These are phyloP conservation scores for Tubosaeta sp. DNA, from an alignment of 768 basidiomycete species.

Conservation along the genomic window DNA sequence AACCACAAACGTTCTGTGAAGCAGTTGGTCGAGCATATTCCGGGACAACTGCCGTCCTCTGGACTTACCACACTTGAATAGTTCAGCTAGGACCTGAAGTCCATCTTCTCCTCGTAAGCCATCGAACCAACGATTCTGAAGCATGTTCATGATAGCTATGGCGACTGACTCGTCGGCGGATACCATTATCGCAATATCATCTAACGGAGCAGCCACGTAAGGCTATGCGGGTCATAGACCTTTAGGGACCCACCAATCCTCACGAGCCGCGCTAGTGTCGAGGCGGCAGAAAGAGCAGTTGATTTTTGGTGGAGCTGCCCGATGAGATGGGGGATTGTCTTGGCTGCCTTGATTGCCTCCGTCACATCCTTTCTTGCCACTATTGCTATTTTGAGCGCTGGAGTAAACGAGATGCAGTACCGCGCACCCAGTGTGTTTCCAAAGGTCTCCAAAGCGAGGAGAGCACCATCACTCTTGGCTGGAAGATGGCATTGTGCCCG, in stretches of 20 bases:
- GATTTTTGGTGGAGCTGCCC: slow-evolving; percentile 12
- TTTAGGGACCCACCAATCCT: slow-evolving; percentile 16
- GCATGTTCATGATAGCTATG: slow-evolving; percentile 17
- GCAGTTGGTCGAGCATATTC: neutral
- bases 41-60: too few species aligned
- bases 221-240: neutral
- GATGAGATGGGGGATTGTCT: slow-evolving; percentile 16
- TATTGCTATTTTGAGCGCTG: neutral
- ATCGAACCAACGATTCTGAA: slow-evolving; percentile 27
- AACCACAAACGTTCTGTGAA: slow-evolving; percentile 13
- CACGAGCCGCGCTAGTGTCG: slow-evolving; percentile 12
- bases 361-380: slow-evolving; percentile 7
- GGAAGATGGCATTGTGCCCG: slow-evolving; percentile 5
- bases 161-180: slow-evolving; percentile 3
- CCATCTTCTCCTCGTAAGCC: slow-evolving; percentile 25
- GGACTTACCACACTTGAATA: slow-evolving; percentile 15
- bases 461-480: slow-evolving; percentile 15
- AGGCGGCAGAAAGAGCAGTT: slow-evolving; percentile 19
- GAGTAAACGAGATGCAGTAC: neutral
- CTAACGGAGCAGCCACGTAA: slow-evolving; percentile 5
- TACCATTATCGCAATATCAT: slow-evolving; percentile 11
- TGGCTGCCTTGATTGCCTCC: slow-evolving; percentile 11
- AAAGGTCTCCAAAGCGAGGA: slow-evolving; percentile 14
- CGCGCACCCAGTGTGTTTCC: slow-evolving; percentile 6
- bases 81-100: slow-evolving; percentile 12